Evolutionary conservation across 495 filamentous ascomycete genomes (phyloP).

Genomic region (Neurospora pannonica): DNA sequence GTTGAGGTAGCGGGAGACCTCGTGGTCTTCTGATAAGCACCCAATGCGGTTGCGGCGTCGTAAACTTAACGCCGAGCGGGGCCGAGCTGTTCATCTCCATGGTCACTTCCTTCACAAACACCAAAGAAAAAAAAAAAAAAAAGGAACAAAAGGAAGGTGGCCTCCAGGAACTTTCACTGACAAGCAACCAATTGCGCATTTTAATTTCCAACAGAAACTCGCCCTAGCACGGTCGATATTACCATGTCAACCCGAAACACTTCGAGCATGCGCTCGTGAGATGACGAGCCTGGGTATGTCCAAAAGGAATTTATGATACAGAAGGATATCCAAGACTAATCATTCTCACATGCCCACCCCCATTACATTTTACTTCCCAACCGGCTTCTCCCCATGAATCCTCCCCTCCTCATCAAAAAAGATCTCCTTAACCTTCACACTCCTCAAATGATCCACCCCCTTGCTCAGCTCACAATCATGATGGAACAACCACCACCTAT

Average conservation of each 20-base stretch:
- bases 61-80: neutral
- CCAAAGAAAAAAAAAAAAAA: neutral
- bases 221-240: neutral
- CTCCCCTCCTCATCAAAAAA: slow-evolving; percentile 55
- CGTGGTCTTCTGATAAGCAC: neutral
- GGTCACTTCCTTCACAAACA: neutral
- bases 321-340: neutral
- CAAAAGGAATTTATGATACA: neutral
- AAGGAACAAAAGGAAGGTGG: no score
- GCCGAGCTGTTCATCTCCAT: neutral
- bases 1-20: neutral
- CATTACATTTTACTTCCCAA: slow-evolving; percentile 1
- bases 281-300: neutral
- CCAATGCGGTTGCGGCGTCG: neutral
- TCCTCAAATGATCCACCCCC: slow-evolving; percentile 56
- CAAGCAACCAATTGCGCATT: neutral
- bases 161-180: neutral
- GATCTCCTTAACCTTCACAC: slow-evolving; percentile 63
- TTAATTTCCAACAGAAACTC: neutral
- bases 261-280: neutral
- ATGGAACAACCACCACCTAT: slow-evolving; percentile 62
- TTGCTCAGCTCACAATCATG: slow-evolving; percentile 57
- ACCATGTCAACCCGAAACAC: neutral
- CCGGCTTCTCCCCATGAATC: slow-evolving; percentile 37
- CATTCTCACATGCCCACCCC: neutral